These are phyloP conservation scores for Alternaria angustiovoidea DNA, from an alignment of 2,329 filamentous ascomycete genomes.

Conservation along the genomic window DNA sequence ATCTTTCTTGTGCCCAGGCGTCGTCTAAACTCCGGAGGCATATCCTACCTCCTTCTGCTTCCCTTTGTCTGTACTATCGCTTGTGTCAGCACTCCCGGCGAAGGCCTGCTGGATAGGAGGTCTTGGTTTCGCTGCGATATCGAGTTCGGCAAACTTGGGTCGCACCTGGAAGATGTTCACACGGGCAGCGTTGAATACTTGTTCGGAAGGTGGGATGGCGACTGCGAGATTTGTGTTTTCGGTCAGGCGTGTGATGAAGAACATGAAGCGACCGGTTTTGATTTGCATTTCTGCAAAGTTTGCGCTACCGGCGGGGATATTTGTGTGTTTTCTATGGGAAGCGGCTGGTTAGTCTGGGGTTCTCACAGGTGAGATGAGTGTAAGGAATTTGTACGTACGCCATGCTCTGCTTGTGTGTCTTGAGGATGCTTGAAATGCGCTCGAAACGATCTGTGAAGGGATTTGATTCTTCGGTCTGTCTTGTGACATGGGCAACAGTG, in stretches of 20 bases:
- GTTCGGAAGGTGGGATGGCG: constrained; percentile 88
- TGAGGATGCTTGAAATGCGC: constrained; percentile 95
- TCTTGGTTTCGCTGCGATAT: constrained; percentile 54
- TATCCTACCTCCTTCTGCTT: constrained; percentile 31
- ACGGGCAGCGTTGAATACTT: constrained; percentile 87
- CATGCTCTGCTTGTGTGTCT: constrained; percentile 91
- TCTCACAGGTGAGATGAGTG: background rate
- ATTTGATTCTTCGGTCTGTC: constrained; percentile 76
- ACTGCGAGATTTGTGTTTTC: constrained; percentile 98
- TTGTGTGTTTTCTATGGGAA: constrained; percentile 72
- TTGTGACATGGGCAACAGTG: constrained; percentile 91
- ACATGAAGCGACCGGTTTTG: constrained; percentile 82
- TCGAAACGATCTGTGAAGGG: constrained; percentile 94
- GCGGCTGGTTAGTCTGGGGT: background rate
- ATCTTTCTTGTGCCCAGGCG: background rate
- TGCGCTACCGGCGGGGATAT: constrained; percentile 80
- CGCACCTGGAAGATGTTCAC: constrained; percentile 89
- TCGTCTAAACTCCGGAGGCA: constrained; percentile 12
- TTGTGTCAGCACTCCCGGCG: constrained; percentile 42
- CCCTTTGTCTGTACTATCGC: constrained; percentile 27
- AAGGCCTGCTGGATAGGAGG: constrained; percentile 50
- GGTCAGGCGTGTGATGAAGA: constrained; percentile 94
- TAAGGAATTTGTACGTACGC: constrained; percentile 53
- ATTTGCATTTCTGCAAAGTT: constrained; percentile 84
- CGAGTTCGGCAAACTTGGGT: constrained; percentile 76